phyloP scores from a whole-genome alignment of 495 filamentous ascomycete species.

The Letharia columbiana region DNA sequence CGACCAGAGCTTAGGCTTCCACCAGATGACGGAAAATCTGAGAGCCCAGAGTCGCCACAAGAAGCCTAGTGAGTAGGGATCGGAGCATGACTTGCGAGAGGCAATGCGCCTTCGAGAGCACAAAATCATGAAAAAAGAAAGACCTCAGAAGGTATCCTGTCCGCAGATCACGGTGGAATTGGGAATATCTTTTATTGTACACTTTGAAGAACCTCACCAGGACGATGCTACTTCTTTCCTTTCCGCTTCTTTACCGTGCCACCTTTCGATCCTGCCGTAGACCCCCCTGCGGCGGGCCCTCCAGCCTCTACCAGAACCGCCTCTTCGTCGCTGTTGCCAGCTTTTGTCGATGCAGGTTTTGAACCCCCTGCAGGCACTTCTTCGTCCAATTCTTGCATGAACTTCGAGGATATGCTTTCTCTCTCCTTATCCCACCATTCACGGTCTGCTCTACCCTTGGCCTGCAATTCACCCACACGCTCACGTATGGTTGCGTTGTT shows the following conservation, averaged over 20 bases:
- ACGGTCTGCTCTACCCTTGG: conserved; percentile 60
- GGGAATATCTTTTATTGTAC: not conserved
- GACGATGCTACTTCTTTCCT: conserved; percentile 1
- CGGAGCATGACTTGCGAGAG: not conserved
- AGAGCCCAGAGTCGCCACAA: not conserved
- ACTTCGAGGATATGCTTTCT: conserved; percentile 59
- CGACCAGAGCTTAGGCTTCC: not conserved
- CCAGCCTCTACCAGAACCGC: conserved; percentile 75
- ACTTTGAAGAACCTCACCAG: not conserved
- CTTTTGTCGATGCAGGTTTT: conserved; percentile 25
- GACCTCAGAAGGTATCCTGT: not conserved
- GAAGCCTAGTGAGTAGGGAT: not conserved
- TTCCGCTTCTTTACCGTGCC: conserved; percentile 55
- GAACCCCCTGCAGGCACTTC: conserved; percentile 26
- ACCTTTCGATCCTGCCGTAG: conserved; percentile 33
- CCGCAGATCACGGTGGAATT: not conserved
- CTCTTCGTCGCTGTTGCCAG: conserved; percentile 66
- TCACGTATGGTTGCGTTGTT: conserved; percentile 56
- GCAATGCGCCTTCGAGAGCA: not conserved
- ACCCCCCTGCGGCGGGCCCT: conserved; percentile 40
- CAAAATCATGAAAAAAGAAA: not conserved
- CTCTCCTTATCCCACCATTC: conserved; percentile 87
- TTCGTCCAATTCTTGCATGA: conserved; percentile 76
- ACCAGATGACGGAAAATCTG: not conserved
- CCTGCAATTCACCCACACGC: conserved; percentile 55